phyloP scores from a whole-genome alignment of 73 alveolate genomes.

The Loxodes magnus region DNA sequence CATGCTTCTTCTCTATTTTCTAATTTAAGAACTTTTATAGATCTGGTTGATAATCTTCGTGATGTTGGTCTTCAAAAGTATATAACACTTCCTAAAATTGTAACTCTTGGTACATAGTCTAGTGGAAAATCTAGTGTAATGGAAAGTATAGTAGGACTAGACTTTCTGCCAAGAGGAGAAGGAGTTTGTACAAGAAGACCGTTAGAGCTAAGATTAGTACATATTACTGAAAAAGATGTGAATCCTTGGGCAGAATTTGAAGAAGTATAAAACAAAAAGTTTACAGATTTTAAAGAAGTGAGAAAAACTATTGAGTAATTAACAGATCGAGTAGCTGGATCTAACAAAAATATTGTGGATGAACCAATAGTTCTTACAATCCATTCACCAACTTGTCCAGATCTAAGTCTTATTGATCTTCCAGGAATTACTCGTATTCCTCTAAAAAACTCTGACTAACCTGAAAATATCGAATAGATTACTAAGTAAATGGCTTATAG shows the following conservation, averaged over 20 bases:
- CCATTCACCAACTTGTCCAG: conserved; percentile 93
- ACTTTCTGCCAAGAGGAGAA: conserved; percentile 91
- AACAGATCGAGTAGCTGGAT: conserved; percentile 83
- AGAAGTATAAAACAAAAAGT: too few species aligned
- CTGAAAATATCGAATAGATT: conserved; percentile 30
- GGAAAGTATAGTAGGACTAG: conserved; percentile 94
- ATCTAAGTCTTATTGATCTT: conserved; percentile 88
- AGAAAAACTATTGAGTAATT: conserved; percentile 68
- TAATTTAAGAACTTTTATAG: too few species aligned
- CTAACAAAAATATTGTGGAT: conserved; percentile 79
- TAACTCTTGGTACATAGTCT: conserved; percentile 10
- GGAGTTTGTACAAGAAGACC: conserved; percentile 90
- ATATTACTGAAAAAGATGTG: too few species aligned
- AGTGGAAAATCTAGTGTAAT: conserved; percentile 85
- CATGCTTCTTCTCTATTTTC: too few species aligned
- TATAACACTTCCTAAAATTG: conserved; percentile 91
- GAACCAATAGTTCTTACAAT: conserved; percentile 91
- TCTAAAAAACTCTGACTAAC: conserved; percentile 38
- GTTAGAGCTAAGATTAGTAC: conserved; percentile 73
- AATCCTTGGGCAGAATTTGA: too few species aligned
- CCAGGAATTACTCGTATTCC: conserved; percentile 94
- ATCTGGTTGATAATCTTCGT: conserved; percentile 88
- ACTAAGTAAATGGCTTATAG: conserved; percentile 86
- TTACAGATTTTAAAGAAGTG: conserved; percentile 80
- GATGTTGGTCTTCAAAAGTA: conserved; percentile 92